A percentile compares a stretch with the other conserved stretches of the same genome.
These are phyloP conservation scores for Camellia japonica DNA, from an alignment of 148 eudicot species.

Conservation along the genomic window DNA sequence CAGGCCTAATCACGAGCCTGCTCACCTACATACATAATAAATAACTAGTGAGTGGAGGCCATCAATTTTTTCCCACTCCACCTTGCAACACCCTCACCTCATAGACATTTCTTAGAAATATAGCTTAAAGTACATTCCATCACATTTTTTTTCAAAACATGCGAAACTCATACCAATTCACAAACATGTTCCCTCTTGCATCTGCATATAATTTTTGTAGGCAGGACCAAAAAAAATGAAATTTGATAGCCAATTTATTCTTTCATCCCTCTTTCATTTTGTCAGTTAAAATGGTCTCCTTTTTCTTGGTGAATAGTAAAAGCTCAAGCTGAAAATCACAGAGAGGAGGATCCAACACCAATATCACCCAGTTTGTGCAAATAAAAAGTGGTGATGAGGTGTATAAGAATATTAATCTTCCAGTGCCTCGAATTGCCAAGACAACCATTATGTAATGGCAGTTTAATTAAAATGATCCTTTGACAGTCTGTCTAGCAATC, in stretches of 20 bases:
- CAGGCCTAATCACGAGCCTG: no score
- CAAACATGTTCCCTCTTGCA: not conserved
- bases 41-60: no score
- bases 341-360: no score
- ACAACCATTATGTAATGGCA: no score
- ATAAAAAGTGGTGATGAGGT: no score
- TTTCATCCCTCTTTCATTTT: not conserved
- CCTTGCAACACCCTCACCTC: not conserved
- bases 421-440: no score
- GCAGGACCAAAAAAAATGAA: not conserved
- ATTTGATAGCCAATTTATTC: not conserved
- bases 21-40: no score
- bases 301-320: not conserved
- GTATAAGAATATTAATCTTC: no score
- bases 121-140: not conserved
- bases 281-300: not conserved
- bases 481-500: no score
- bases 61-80: not conserved
- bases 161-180: not conserved
- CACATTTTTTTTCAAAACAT: not conserved
- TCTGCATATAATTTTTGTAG: not conserved
- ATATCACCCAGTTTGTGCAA: no score
- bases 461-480: not conserved
- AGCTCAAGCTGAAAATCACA: not conserved
- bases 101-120: not conserved